These are phyloP conservation scores for Solanum boliviense DNA, from an alignment of 257 asterid genomes.

Conservation along the genomic window DNA sequence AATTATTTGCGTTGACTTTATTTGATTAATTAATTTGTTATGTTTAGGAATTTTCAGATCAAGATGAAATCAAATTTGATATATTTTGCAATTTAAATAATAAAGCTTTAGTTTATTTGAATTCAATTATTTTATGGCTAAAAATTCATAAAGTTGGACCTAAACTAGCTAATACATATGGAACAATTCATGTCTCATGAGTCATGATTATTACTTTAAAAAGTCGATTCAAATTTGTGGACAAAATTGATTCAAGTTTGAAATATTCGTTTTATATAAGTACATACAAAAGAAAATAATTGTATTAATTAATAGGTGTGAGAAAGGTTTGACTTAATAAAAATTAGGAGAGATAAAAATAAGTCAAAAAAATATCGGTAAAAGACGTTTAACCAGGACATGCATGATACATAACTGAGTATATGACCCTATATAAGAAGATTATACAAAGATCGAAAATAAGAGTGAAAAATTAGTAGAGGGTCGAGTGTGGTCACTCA, in stretches of 20 bases:
- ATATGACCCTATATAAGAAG: neutral
- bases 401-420: too few relatives aligned
- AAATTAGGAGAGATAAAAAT: too few relatives aligned
- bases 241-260: neutral
- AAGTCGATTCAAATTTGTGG: neutral
- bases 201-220: neutral
- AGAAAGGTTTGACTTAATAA: neutral
- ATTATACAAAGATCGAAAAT: too few relatives aligned
- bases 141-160: neutral
- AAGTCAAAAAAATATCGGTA: fast-evolving
- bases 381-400: too few relatives aligned
- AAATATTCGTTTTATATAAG: neutral
- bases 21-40: neutral
- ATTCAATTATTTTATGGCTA: neutral
- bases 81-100: neutral
- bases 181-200: neutral
- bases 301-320: neutral
- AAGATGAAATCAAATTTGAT: neutral
- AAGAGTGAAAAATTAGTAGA: too few relatives aligned
- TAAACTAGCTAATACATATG: neutral
- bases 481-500: neutral
- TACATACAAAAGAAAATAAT: neutral
- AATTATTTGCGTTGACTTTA: neutral
- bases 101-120: neutral
- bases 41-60: neutral